A percentile compares a stretch with the other conserved stretches of the same genome.
These are phyloP conservation scores for Erythrophleum ivorense DNA, from an alignment of 331 rosid genomes.

Conservation along the genomic window DNA sequence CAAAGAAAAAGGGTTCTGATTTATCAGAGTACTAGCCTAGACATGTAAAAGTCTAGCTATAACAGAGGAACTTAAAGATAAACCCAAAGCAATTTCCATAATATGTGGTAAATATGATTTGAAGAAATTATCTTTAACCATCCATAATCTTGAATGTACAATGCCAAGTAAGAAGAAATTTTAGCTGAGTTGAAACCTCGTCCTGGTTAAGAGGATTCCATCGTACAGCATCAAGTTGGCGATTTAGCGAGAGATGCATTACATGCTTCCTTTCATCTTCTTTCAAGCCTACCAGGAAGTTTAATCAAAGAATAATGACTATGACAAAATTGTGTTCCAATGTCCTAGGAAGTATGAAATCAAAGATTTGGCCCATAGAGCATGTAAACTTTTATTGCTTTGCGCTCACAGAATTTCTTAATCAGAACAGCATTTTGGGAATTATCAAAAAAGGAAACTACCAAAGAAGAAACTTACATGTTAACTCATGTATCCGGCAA, in stretches of 20 bases:
- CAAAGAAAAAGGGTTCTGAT: constrained; percentile 4
- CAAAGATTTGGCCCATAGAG: constrained; percentile 23
- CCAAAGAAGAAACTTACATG: constrained; percentile 50
- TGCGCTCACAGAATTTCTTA: background rate
- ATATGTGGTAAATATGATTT: constrained; percentile 7
- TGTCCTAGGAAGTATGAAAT: constrained; percentile 2
- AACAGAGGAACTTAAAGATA: constrained; percentile 8
- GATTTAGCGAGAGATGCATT: constrained; percentile 66
- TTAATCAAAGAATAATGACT: constrained; percentile 28
- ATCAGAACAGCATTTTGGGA: constrained; percentile 10
- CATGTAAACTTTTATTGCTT: background rate
- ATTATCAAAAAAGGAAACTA: background rate
- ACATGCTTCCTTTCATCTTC: constrained; percentile 80
- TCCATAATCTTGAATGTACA: constrained; percentile 16
- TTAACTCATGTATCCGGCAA: constrained; percentile 54
- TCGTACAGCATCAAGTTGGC: constrained; percentile 73
- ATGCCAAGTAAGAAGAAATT: constrained; percentile 24
- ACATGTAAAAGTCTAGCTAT: background rate
- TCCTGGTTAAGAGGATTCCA: constrained; percentile 91
- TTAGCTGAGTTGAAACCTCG: constrained; percentile 59
- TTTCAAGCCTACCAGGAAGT: constrained; percentile 54
- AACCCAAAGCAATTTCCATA: constrained; percentile 16
- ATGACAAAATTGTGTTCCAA: constrained; percentile 10
- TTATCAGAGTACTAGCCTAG: constrained; percentile 28
- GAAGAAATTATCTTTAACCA: background rate